phyloP scores from a whole-genome alignment of 1,139 yeast species.

The Suhomyces panamericanus region DNA sequence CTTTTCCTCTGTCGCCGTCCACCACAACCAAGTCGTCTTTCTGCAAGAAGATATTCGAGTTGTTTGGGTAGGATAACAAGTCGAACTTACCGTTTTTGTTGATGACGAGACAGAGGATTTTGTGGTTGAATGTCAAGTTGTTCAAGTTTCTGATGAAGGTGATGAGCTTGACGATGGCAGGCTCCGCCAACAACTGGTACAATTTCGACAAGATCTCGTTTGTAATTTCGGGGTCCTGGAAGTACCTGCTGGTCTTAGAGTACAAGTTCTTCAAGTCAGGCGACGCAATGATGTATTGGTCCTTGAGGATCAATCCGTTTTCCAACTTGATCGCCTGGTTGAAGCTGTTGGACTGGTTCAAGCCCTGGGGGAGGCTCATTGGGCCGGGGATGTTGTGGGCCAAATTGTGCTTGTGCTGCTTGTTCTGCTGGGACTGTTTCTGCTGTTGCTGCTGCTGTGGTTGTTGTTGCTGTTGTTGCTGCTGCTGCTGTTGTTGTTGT shows the following conservation, averaged over 20 bases:
- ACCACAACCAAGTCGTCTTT: slow-evolving; percentile 48
- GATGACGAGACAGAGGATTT: slow-evolving; percentile 47
- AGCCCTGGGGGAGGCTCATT: slow-evolving; percentile 5
- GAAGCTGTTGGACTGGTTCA: slow-evolving; percentile 6
- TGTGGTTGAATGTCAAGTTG: slow-evolving; percentile 45
- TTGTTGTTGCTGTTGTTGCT: slow-evolving; percentile 13
- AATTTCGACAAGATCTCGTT: slow-evolving; percentile 38
- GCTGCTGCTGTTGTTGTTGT: slow-evolving; percentile 9
- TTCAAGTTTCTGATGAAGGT: slow-evolving; percentile 45
- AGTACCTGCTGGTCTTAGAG: slow-evolving; percentile 47
- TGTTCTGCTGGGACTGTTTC: slow-evolving; percentile 7
- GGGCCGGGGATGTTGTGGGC: slow-evolving; percentile 12
- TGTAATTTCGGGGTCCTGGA: slow-evolving; percentile 40
- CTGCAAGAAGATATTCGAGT: slow-evolving; percentile 54
- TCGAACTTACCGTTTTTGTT: slow-evolving; percentile 62
- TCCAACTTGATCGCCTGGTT: slow-evolving; percentile 42
- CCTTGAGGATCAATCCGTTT: slow-evolving; percentile 55
- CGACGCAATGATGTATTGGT: slow-evolving; percentile 54
- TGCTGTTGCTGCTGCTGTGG: slow-evolving; percentile 4
- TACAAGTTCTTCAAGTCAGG: slow-evolving; percentile 47
- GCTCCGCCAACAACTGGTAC: slow-evolving; percentile 29
- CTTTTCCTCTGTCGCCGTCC: slow-evolving; percentile 54
- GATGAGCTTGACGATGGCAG: slow-evolving; percentile 36
- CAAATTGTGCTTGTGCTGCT: slow-evolving; percentile 10
- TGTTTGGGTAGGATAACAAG: slow-evolving; percentile 44